These are phyloP conservation scores for Pontederia paniculata DNA, from an alignment of 176 grass and related monocot genomes.

Conservation along the genomic window DNA sequence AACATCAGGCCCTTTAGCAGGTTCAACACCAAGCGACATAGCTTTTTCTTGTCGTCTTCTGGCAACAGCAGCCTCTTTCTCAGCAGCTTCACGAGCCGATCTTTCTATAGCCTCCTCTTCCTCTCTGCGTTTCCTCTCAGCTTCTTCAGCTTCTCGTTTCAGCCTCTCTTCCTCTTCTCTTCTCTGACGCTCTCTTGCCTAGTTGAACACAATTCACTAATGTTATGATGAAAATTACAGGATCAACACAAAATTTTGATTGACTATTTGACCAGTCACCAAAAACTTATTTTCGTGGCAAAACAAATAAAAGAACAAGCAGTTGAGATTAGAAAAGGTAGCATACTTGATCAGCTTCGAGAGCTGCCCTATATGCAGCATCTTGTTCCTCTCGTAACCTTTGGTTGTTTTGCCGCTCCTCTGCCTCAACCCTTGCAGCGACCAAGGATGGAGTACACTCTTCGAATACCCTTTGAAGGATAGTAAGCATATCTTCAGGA, in stretches of 20 bases:
- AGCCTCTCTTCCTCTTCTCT: constrained; percentile 62
- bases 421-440: constrained; percentile 58
- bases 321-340: constrained; percentile 13
- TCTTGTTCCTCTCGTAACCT: constrained; percentile 89
- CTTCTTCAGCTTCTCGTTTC: constrained; percentile 72
- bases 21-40: background rate
- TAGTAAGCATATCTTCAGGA: constrained; percentile 81
- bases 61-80: constrained; percentile 11
- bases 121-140: constrained; percentile 61
- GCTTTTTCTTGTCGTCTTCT: background rate
- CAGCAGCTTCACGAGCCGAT: constrained; percentile 66
- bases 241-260: background rate
- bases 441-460: constrained; percentile 55
- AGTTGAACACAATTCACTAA: background rate
- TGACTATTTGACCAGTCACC: background rate
- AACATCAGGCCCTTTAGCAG: background rate
- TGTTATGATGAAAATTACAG: background rate
- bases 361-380: constrained; percentile 82
- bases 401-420: constrained; percentile 79
- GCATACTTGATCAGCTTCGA: constrained; percentile 87
- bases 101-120: constrained; percentile 61
- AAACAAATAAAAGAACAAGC: constrained; percentile 1
- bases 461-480: constrained; percentile 79
- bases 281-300: background rate
- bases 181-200: constrained; percentile 71